Evolutionary conservation across 2,329 filamentous ascomycete genomes (phyloP).

Genomic region (Penicillium paneum): DNA sequence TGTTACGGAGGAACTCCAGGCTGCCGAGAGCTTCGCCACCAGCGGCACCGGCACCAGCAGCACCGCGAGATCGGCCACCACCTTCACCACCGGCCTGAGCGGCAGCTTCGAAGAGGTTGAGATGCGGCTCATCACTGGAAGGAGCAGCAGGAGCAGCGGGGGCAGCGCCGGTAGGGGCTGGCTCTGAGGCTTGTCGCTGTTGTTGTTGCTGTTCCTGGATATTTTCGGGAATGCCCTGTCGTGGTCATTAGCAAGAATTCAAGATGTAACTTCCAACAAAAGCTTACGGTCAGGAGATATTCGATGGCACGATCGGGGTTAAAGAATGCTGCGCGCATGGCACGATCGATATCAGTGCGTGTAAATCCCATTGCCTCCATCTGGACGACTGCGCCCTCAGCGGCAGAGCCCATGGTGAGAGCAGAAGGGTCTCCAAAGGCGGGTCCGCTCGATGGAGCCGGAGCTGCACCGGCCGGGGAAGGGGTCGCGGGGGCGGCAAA

Average conservation of each 20-base stretch:
- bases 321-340: conserved; percentile 94
- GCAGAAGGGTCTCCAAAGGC: conserved; percentile 70
- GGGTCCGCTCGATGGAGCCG: conserved; percentile 29
- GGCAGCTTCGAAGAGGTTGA: conserved; percentile 92
- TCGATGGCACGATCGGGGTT: conserved; percentile 97
- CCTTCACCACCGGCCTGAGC: conserved; percentile 62
- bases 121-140: conserved; percentile 52
- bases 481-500: conserved; percentile 47
- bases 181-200: conserved; percentile 57
- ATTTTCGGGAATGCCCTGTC: conserved; percentile 83
- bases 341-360: conserved; percentile 80
- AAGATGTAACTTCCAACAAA: neutral
- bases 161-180: conserved; percentile 37
- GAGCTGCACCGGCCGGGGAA: conserved; percentile 47
- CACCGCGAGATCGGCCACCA: conserved; percentile 38
- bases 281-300: conserved; percentile 79
- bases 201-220: conserved; percentile 67
- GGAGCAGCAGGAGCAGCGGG: conserved; percentile 36
- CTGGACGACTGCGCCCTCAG: conserved; percentile 76
- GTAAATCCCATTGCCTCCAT: conserved; percentile 99
- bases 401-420: conserved; percentile 80
- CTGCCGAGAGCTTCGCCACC: conserved; percentile 64
- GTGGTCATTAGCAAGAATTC: conserved; percentile 5
- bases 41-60: conserved; percentile 43
- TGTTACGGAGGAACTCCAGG: conserved; percentile 89